A percentile compares a stretch with the other conserved stretches of the same genome.
phyloP scores from a whole-genome alignment of 202 grass and related monocot genomes.

The Musa balbisiana region DNA sequence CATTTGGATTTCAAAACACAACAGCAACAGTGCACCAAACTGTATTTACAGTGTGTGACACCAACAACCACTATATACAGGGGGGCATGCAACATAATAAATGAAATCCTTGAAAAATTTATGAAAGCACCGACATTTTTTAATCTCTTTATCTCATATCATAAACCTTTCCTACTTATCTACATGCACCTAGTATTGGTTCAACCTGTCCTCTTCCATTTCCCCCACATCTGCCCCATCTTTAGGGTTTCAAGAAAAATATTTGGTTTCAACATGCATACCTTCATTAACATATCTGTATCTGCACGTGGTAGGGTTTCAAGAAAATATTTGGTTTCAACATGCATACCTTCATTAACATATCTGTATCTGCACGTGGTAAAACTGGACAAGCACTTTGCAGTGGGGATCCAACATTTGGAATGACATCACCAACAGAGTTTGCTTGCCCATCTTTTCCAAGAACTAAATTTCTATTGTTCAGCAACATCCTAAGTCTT shows the following conservation, averaged over 20 bases:
- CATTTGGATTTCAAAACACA: no score
- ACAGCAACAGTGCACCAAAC: no score
- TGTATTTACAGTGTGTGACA: no score
- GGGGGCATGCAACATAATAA: no score
- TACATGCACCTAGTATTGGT: no score
- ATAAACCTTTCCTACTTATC: no score
- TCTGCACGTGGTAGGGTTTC: conserved; percentile 18
- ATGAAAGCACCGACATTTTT: no score
- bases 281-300: conserved; percentile 56
- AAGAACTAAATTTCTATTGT: conserved; percentile 36
- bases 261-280: conserved; percentile 7
- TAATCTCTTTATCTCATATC: no score
- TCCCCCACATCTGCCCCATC: no score
- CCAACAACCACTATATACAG: no score
- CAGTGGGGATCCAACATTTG: conserved; percentile 38
- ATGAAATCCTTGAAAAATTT: no score
- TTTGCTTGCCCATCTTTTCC: conserved; percentile 46
- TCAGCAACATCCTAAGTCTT: conserved; percentile 51
- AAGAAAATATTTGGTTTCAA: not conserved
- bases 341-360: conserved; percentile 46
- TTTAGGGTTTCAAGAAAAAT: not conserved
- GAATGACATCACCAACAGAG: conserved; percentile 36
- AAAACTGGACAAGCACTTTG: conserved; percentile 37
- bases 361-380: conserved; percentile 37
- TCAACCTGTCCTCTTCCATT: no score